Percentiles rank a stretch among this genome's conserved stretches.
Evolutionary conservation across 805 yeast species (phyloP).

Genomic region (Brettanomyces anomalus): DNA sequence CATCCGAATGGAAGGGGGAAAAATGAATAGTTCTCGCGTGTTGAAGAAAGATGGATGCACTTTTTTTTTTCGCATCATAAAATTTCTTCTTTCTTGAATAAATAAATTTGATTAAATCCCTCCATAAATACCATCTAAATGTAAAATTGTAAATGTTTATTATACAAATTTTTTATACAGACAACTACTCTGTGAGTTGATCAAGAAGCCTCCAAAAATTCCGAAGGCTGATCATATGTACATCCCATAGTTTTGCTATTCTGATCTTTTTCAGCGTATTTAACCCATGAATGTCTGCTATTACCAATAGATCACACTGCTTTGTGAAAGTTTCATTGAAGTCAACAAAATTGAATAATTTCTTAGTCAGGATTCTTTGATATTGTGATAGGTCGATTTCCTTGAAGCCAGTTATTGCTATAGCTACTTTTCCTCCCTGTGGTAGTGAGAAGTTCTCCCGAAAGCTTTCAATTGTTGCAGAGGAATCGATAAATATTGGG

Average conservation of each 20-base stretch:
- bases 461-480: not conserved
- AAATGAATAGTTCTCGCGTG: too few species aligned
- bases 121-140: too few species aligned
- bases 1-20: too few species aligned
- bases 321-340: conserved; percentile 41
- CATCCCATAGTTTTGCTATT: conserved; percentile 19
- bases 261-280: conserved; percentile 15
- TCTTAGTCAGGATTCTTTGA: conserved; percentile 43
- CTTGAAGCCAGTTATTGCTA: conserved; percentile 23
- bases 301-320: conserved; percentile 46
- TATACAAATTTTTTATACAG: too few species aligned
- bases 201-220: conserved; percentile 3
- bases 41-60: too few species aligned
- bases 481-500: conserved; percentile 8
- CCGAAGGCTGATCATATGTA: conserved; percentile 8
- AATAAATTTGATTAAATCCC: too few species aligned
- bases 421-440: conserved; percentile 3
- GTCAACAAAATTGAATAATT: conserved; percentile 34
- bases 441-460: conserved; percentile 1
- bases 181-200: not conserved
- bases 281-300: conserved; percentile 5
- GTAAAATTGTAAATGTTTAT: too few species aligned
- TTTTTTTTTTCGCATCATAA: too few species aligned
- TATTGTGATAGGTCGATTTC: conserved; percentile 24
- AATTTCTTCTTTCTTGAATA: too few species aligned